Conservation (phyloP, 495 filamentous ascomycete species). For the Chaetomidium leptoderma region DNA sequence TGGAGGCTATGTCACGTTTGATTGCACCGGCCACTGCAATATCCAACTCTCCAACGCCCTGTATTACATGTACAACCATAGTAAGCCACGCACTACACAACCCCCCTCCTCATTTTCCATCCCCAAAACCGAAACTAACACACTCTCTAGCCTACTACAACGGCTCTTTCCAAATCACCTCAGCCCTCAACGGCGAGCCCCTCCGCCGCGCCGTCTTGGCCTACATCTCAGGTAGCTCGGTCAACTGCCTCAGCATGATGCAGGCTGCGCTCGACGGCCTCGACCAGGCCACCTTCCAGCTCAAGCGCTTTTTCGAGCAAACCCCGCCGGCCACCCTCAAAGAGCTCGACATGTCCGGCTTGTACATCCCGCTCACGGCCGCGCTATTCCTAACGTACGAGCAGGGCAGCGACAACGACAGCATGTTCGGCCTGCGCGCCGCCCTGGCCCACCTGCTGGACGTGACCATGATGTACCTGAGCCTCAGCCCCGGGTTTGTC, state of each 20-base stretch:
- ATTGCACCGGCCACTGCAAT: constrained; percentile 1
- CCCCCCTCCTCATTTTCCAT: background rate
- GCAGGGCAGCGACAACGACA: background rate
- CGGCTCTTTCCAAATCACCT: background rate
- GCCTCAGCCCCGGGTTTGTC: constrained; percentile 15
- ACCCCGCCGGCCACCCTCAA: background rate
- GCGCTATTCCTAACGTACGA: constrained; percentile 20
- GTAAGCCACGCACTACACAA: constrained; percentile 3
- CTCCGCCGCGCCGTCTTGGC: constrained; percentile 13
- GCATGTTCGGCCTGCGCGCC: constrained; percentile 9
- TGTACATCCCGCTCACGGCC: constrained; percentile 15
- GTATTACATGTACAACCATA: constrained; percentile 26
- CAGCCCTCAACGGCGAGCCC: constrained; percentile 5
- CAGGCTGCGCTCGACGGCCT: constrained; percentile 11
- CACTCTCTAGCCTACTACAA: background rate
- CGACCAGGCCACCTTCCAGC: constrained; percentile 7
- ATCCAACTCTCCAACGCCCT: constrained; percentile 17
- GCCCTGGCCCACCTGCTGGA: constrained; percentile 24
- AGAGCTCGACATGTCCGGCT: constrained; percentile 7
- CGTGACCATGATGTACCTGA: constrained; percentile 13
- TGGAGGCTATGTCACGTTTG: constrained; percentile 10
- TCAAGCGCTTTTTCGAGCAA: background rate
- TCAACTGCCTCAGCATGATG: constrained; percentile 12
- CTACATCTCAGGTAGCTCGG: constrained; percentile 21
- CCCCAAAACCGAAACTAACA: background rate